Conservation (phyloP, 2,329 filamentous ascomycete species). For the Thyridium curvatum region DNA sequence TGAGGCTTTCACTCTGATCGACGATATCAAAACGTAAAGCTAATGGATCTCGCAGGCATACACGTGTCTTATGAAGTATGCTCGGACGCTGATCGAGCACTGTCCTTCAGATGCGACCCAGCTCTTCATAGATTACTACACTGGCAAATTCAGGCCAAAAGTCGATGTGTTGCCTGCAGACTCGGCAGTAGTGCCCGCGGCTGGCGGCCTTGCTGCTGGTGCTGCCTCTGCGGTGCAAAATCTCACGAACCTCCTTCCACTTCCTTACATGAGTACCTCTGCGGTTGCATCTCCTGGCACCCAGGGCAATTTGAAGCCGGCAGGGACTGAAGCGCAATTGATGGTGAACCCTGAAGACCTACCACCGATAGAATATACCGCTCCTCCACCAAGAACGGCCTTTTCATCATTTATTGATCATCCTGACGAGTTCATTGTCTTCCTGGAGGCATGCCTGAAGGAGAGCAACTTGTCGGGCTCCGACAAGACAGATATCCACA, state of each 20-base stretch:
- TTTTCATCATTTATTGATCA: conserved; percentile 98
- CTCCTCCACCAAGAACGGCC: conserved; percentile 78
- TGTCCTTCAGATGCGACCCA: conserved; percentile 77
- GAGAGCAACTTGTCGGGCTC: conserved; percentile 64
- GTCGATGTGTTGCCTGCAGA: conserved; percentile 41
- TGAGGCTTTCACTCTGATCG: conserved; percentile 38
- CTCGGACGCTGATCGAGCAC: conserved; percentile 81
- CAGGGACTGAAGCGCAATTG: conserved; percentile 46
- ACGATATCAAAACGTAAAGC: conserved; percentile 4
- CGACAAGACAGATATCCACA: conserved; percentile 82
- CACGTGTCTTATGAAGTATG: conserved; percentile 89
- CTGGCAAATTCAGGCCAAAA: conserved; percentile 71
- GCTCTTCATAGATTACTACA: conserved; percentile 93
- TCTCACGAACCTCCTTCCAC: conserved; percentile 71
- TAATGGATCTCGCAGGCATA: conserved; percentile 59
- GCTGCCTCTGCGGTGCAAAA: conserved; percentile 80
- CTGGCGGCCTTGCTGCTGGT: conserved; percentile 42
- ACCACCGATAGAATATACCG: conserved; percentile 56
- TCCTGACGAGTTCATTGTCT: conserved; percentile 82
- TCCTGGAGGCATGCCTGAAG: conserved; percentile 80
- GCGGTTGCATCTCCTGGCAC: conserved; percentile 47
- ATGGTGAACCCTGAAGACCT: conserved; percentile 41
- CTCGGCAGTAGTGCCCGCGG: conserved; percentile 27
- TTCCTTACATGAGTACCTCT: conserved; percentile 73
- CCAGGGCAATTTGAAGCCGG: conserved; percentile 41